phyloP scores from a whole-genome alignment of 2,329 filamentous ascomycete genomes.

The Xylariales sp. region DNA sequence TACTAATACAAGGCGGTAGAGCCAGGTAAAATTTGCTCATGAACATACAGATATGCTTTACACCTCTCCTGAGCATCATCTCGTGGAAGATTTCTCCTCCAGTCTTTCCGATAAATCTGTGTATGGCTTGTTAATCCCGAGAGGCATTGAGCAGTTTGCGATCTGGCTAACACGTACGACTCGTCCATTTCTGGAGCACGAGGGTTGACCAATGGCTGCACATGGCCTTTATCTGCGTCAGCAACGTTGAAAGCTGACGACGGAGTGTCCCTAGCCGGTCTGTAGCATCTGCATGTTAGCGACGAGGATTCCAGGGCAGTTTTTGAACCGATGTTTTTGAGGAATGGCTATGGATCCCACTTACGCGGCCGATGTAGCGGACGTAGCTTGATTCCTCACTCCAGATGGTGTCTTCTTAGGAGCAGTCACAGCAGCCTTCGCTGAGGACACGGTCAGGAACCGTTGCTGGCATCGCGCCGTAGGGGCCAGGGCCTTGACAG shows the following conservation, averaged over 20 bases:
- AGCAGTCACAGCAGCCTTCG: slow-evolving; percentile 28
- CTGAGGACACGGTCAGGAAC: slow-evolving; percentile 34
- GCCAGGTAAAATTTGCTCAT: no score
- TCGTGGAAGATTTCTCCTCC: slow-evolving; percentile 98
- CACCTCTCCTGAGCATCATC: slow-evolving; percentile 92
- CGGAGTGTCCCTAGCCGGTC: slow-evolving; percentile 54
- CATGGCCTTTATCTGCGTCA: slow-evolving; percentile 49
- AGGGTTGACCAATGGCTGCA: slow-evolving; percentile 63
- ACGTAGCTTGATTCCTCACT: slow-evolving; percentile 45
- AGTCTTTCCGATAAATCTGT: slow-evolving; percentile 85
- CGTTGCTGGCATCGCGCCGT: slow-evolving; percentile 30
- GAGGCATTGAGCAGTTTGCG: no score
- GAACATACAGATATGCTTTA: slow-evolving; percentile 94
- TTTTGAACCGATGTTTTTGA: no score
- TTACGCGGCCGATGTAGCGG: slow-evolving; percentile 49
- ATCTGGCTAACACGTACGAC: slow-evolving; percentile 47
- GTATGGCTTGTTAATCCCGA: slow-evolving; percentile 1
- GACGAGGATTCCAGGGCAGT: no score
- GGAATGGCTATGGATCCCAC: slow-evolving; percentile 25
- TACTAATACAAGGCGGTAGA: neutral
- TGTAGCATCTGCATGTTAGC: no score
- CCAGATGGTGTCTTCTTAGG: slow-evolving; percentile 35
- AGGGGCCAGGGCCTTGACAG: slow-evolving; percentile 38
- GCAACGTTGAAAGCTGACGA: slow-evolving; percentile 56
- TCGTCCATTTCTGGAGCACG: slow-evolving; percentile 67